Percentiles rank a stretch among this genome's conserved stretches.
These are phyloP conservation scores for Torulaspora maleeae DNA, from an alignment of 805 yeast genomes.

Conservation along the genomic window DNA sequence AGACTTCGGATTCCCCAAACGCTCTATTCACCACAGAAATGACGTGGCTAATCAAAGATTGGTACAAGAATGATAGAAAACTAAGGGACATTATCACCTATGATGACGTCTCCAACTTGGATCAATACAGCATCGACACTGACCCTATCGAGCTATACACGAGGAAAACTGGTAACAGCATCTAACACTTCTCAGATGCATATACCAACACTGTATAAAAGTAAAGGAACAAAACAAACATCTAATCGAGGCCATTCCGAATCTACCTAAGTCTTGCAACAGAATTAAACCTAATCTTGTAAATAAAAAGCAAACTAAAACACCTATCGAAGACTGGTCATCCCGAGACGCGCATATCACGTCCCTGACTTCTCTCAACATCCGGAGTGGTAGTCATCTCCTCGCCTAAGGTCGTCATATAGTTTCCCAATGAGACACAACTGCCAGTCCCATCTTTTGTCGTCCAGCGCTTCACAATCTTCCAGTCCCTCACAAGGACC, in stretches of 20 bases:
- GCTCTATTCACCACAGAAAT: conserved; percentile 53
- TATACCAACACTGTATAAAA: background rate
- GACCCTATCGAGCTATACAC: conserved; percentile 57
- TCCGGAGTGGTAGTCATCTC: background rate
- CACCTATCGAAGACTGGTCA: conserved; percentile 1
- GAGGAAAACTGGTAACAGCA: conserved; percentile 37
- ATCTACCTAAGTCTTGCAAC: background rate
- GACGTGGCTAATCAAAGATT: conserved; percentile 55
- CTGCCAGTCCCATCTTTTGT: background rate
- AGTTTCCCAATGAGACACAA: background rate
- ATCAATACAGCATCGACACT: conserved; percentile 44
- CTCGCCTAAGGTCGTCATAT: too few relatives aligned
- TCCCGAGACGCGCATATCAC: background rate
- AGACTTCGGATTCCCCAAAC: conserved; percentile 51
- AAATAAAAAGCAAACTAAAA: conserved; percentile 3
- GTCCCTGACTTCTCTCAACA: background rate
- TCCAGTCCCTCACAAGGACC: conserved; percentile 33
- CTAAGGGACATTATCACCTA: conserved; percentile 52
- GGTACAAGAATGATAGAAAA: conserved; percentile 64
- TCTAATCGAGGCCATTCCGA: background rate
- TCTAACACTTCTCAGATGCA: conserved; percentile 10
- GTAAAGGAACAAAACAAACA: background rate
- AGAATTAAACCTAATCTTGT: conserved; percentile 1
- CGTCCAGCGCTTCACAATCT: background rate
- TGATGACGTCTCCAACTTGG: conserved; percentile 43